A percentile compares a stretch with the other conserved stretches of the same genome.
Conservation (phyloP, 768 basidiomycete genomes). For the Clavaria fumosa region DNA sequence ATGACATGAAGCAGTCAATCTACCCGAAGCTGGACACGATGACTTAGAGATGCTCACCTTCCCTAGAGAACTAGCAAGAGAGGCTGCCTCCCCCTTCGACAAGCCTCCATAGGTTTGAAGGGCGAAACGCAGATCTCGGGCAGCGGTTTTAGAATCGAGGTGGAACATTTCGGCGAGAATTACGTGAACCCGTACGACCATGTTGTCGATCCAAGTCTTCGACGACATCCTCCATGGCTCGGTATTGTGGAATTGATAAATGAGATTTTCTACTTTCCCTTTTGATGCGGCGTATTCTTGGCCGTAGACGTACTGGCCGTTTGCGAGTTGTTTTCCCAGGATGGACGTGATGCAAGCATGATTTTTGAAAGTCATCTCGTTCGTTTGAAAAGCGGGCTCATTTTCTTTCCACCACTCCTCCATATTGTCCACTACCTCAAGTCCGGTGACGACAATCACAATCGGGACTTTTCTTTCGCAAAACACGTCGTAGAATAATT, state of each 20-base stretch:
- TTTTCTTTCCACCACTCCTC: constrained; percentile 13
- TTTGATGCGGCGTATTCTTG: constrained; percentile 1
- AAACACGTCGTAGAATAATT: constrained; percentile 1
- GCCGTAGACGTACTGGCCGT: not conserved
- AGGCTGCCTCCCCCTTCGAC: no score
- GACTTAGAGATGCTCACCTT: no score
- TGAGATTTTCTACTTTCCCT: not conserved
- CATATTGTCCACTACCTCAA: constrained; percentile 8
- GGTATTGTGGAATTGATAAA: not conserved
- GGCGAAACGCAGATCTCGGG: no score
- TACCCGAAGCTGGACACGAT: no score
- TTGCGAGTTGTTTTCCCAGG: not conserved
- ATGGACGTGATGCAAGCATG: not conserved
- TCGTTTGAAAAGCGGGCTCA: not conserved
- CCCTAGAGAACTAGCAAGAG: no score
- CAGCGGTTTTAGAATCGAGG: no score
- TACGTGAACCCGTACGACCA: no score
- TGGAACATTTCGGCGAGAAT: no score
- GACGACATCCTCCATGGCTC: constrained; percentile 2
- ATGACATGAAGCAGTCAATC: no score
- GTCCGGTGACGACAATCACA: constrained; percentile 1
- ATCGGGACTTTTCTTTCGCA: constrained; percentile 1
- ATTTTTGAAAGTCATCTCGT: not conserved
- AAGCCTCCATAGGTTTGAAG: no score
- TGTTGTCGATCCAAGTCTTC: not conserved